phyloP scores from a whole-genome alignment of 352 stramenopile species.

The Globisporangium mamillatum region DNA sequence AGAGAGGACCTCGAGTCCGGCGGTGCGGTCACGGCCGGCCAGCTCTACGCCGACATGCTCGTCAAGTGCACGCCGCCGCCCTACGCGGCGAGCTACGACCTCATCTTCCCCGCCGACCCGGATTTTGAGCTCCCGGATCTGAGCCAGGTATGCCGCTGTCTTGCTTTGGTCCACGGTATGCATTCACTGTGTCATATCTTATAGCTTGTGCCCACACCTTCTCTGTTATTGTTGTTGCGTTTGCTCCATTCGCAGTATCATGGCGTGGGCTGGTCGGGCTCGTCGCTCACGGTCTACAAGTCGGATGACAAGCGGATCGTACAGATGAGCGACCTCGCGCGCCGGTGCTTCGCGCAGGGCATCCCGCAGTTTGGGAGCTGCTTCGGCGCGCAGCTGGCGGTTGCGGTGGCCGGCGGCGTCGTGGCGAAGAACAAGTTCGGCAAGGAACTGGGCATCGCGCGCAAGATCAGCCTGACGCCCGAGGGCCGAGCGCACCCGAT shows the following conservation, averaged over 20 bases:
- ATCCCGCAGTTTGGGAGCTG: constrained; percentile 79
- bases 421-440: constrained; percentile 62
- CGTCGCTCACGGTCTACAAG: constrained; percentile 64
- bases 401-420: constrained; percentile 46
- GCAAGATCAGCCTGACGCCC: constrained; percentile 62
- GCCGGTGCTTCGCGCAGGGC: constrained; percentile 38
- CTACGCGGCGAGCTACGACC: constrained; percentile 41
- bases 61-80: constrained; percentile 41
- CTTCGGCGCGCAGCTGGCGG: constrained; percentile 66
- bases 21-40: constrained; percentile 59
- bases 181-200: neutral
- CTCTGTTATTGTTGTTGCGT: neutral
- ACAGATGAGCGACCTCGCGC: constrained; percentile 41
- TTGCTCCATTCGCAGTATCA: constrained; percentile 42
- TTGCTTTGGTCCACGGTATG: neutral
- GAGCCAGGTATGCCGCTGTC: constrained; percentile 28
- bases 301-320: constrained; percentile 45
- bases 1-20: constrained; percentile 56
- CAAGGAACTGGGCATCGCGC: constrained; percentile 63
- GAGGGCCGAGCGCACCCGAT: constrained; percentile 62
- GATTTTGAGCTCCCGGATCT: constrained; percentile 54
- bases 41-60: constrained; percentile 74
- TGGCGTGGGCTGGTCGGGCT: constrained; percentile 75
- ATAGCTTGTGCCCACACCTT: neutral
- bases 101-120: constrained; percentile 60